Base-by-base conservation (phyloP, 2,329 filamentous ascomycete species). In the Calonectria multiphialidica region DNA sequence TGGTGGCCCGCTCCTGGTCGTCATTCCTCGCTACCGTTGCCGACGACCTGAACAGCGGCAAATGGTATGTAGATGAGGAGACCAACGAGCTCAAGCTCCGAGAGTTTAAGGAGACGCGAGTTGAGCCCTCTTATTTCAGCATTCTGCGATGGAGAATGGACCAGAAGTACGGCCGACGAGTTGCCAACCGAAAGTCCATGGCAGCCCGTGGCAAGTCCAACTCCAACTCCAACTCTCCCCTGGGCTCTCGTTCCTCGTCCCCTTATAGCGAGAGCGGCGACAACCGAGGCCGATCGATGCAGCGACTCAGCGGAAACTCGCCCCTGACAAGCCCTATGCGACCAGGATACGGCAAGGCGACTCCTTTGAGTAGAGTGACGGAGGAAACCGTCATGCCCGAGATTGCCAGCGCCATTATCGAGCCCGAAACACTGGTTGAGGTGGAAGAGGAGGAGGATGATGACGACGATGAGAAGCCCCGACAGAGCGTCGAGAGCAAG, bases 81-180 rank as follows among this genome's bases (percentile, higher is more conserved):
- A 94, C 89, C 67, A 92, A 93, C 78, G 97, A 98, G 84, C 90
- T 99, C 77, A 98, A 98, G 86, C 87, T 99, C 79, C 92, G 94
- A 78, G 95, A 98, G 82, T 98, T 98, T 88, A 97, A 95, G 88
- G 90, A 93, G 65, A 91, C 93, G 76, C 95, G 95, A 67, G 94
- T 98, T 67, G 96, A 98, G 84, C 97, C 97, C 23, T 90, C 93
- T 30, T 99, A 98, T 84, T 92, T 99, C 81, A 96, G 98, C 81
- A 98, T 99, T 80, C 87, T 99, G 78, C 91, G 97, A 77, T 98
- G 97, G 95, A 93, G 97, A 81, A 93, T 94, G 85, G 97, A 99
- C 82, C 96, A 98, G 83, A 98, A 98, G 86, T 94, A 97, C 82
- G 96, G 96, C 59, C 90, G 97, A 72, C 87, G 89, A 40, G 82